Percentiles rank a stretch among this genome's conserved stretches.
Evolutionary conservation across 805 yeast genomes (phyloP).

Genomic region (Isabelozyma pseudorhagii): DNA sequence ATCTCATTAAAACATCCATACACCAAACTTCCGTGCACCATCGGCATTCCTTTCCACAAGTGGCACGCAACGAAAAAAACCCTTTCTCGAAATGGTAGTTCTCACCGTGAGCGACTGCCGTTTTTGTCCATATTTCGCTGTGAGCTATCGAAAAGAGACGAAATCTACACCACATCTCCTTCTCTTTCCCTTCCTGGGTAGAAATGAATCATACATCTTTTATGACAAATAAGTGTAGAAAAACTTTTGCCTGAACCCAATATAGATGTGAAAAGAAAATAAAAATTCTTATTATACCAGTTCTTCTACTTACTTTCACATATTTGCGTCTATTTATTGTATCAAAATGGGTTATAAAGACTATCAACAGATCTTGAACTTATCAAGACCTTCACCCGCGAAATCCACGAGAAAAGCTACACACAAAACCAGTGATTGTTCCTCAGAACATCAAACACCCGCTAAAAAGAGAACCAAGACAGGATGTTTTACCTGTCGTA

Average conservation of each 20-base stretch:
- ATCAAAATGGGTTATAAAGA: constrained; percentile 24
- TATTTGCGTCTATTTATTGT: background rate
- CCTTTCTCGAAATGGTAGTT: background rate
- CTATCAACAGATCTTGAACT: constrained; percentile 35
- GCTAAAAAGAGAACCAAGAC: constrained; percentile 40
- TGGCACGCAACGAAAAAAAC: background rate
- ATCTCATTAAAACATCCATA: background rate
- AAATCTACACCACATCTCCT: background rate
- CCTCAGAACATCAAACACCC: constrained; percentile 2
- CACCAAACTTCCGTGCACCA: background rate
- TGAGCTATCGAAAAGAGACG: background rate
- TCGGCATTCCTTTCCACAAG: background rate
- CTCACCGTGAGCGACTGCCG: background rate
- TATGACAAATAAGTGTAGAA: background rate
- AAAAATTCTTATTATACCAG: background rate
- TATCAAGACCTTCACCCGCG: constrained; percentile 17
- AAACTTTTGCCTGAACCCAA: background rate
- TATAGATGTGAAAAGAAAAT: background rate
- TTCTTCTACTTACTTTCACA: background rate
- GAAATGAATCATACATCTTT: background rate
- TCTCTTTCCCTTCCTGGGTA: background rate
- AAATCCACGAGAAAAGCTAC: background rate
- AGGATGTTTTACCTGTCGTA: constrained; percentile 60
- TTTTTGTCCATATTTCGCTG: background rate
- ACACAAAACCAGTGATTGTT: constrained; percentile 1